These are phyloP conservation scores for Diplodia seriata DNA, from an alignment of 2,329 filamentous ascomycete species.

Conservation along the genomic window DNA sequence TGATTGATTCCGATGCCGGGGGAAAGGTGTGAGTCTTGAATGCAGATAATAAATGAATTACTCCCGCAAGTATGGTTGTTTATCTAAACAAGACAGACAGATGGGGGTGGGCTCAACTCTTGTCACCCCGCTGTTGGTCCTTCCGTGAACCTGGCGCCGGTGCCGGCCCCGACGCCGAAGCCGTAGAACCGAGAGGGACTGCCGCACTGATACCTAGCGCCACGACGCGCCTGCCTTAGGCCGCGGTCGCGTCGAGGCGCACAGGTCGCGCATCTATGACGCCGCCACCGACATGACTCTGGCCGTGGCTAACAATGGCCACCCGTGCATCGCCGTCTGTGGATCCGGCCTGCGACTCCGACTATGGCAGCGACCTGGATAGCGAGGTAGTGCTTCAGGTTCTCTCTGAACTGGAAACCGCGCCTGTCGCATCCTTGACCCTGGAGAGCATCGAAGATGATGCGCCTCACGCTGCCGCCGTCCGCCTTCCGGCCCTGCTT, in stretches of 20 bases:
- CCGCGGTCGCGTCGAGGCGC: neutral
- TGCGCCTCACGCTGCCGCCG: slow-evolving; percentile 26
- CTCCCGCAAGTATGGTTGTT: no score
- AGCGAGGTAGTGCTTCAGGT: slow-evolving; percentile 60
- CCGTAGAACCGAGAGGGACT: slow-evolving; percentile 9
- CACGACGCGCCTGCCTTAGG: slow-evolving; percentile 4
- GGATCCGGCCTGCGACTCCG: slow-evolving; percentile 37
- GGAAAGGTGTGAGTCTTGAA: no score
- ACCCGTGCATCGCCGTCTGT: neutral
- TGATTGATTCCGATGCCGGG: no score
- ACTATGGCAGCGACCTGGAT: slow-evolving; percentile 70
- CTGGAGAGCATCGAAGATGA: slow-evolving; percentile 39
- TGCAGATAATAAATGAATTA: no score
- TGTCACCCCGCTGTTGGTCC: no score
- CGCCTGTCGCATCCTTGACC: slow-evolving; percentile 40
- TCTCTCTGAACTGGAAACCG: slow-evolving; percentile 54
- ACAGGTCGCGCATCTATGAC: slow-evolving; percentile 24
- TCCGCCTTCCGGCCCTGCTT: neutral
- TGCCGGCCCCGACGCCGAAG: neutral
- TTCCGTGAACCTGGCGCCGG: no score
- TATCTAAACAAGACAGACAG: no score
- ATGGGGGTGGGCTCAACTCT: no score
- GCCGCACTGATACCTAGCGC: neutral
- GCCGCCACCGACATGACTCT: slow-evolving; percentile 7
- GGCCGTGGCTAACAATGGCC: slow-evolving; percentile 22